Evolutionary conservation across 495 filamentous ascomycete genomes (phyloP), one percentile per base, ranked within the genome.

Genomic region (Aspergillus sclerotioniger): DNA sequence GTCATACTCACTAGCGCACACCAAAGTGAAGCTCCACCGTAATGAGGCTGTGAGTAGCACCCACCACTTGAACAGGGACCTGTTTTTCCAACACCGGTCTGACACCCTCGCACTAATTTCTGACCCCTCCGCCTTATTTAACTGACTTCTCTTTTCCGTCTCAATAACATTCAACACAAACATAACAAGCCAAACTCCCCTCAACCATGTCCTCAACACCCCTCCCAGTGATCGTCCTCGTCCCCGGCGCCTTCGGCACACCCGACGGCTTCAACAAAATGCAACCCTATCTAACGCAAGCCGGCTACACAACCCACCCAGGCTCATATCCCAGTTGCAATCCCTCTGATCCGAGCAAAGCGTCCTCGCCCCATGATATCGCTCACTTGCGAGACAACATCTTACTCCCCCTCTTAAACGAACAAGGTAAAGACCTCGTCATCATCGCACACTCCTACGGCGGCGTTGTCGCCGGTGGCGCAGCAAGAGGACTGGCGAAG

Each of bases 241-340:
- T 62, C 54, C 54, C 54, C 49, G 50, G 15, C 49, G 51, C 51
- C 19, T 54, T 54, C 35, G 51, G 51, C 37, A 54, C 51, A 19
- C 51, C 51, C 31, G 1, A 54, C 44, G 51, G 51, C 51, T 54
- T 54, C 51, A 37, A 54, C 10, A 54, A 45, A 37, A 17, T 54
- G 51, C 12, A 6, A 8, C 51, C 51, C 37, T 44, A 54, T 17
- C 37, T 54, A 12, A 54, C 20, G 37, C 19, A 54, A 54, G 51
- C 51, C 20, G 51, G 51, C 44, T 54, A 54, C n/a, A 20, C 51
- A 44, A 44, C 51, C 25, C 37, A 54, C 37, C 51, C 51, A 0
- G 51, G 51, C 9, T 29, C 51, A 43, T 54, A 54, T 20, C 51
- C 51, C 2, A 54, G 51, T 31, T 54, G 51, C 51, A 54, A 54